Evolutionary conservation across 2,329 filamentous ascomycete genomes (phyloP).

Genomic region (Arthrobotrys megalospora): DNA sequence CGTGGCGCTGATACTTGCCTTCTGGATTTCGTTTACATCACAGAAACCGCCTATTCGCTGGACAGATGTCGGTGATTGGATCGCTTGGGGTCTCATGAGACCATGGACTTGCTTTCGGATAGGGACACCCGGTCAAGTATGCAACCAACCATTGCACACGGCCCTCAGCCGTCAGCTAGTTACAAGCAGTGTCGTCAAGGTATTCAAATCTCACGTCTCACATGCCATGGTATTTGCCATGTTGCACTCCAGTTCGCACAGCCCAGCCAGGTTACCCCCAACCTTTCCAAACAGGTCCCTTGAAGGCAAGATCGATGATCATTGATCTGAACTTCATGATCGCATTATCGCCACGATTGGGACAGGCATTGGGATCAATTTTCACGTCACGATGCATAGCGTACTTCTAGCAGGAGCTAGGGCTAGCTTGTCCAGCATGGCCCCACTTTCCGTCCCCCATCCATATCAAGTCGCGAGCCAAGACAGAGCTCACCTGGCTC

Average conservation of each 20-base stretch:
- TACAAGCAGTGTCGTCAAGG: slow-evolving; percentile 14
- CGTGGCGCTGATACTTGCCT: slow-evolving; percentile 38
- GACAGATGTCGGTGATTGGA: slow-evolving; percentile 46
- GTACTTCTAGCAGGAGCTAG: slow-evolving; percentile 40
- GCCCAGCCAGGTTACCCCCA: slow-evolving; percentile 13
- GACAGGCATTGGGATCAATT: slow-evolving; percentile 33
- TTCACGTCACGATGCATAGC: slow-evolving; percentile 59
- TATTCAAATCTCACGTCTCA: slow-evolving; percentile 48
- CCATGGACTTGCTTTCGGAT: slow-evolving; percentile 51
- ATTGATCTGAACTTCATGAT: slow-evolving; percentile 41
- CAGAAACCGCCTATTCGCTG: slow-evolving; percentile 32
- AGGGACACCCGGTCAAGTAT: slow-evolving; percentile 51
- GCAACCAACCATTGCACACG: slow-evolving; percentile 54
- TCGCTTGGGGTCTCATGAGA: slow-evolving; percentile 47
- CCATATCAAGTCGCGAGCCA: slow-evolving; percentile 41
- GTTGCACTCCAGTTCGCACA: slow-evolving; percentile 4
- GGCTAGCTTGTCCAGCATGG: slow-evolving; percentile 39
- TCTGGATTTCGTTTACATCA: slow-evolving; percentile 56
- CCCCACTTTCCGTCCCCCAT: slow-evolving; percentile 59
- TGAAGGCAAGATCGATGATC: slow-evolving; percentile 45
- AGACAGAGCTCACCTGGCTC: slow-evolving; percentile 55
- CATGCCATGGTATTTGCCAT: slow-evolving; percentile 37
- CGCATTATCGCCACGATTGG: slow-evolving; percentile 36
- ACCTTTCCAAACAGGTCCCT: neutral
- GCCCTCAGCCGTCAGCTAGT: slow-evolving; percentile 42